Evolutionary conservation across 2,329 filamentous ascomycete genomes (phyloP), one percentile per base, ranked within the genome.

Genomic region (Chaetothyriales sp.): DNA sequence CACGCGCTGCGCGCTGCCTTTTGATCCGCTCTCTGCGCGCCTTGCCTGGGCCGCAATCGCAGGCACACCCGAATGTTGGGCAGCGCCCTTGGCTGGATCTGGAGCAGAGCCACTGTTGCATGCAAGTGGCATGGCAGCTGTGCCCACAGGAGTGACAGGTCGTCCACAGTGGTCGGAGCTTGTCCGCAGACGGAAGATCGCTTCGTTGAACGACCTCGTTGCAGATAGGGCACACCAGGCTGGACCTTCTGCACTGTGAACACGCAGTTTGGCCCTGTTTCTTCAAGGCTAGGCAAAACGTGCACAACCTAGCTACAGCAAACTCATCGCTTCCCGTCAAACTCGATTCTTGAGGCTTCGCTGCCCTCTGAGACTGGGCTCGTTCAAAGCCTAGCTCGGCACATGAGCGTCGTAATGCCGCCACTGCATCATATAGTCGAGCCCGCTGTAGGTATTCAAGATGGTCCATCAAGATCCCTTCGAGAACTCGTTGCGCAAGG

Each of bases 111-210:
- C 78, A 81, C 12, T 70, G 68, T 6, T 67, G 68, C 26, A 80
- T 68, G 60, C 79, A 83, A 47, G 71, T 71, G 5, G 72, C 65
- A 59, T 83, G 79, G 1, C 74, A 77, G 42, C 74, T 72, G 57
- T 83, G 79, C 3, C 77, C 76, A 61, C 79, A 83, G 10, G 73
- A 67, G 58, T 78, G 69, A 61, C 79, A 83, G 67, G 72, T 74
- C 4, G 73, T 71, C 71, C 73, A 79, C 18, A 78, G 19, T 19
- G 46, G 26, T 28, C 9, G n/a, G 28, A 10, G 46, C 8, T 12
- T 47, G 46, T 47, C 8, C 8, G 22, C 3, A 18, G 22, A 20
- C 12, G 48, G 18, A 42, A 4, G n/a, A 22, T 25, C 15, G 20
- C 25, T n/a, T 5, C 36, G 9, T 50, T 28, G 18, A n/a, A 18